These are phyloP conservation scores for Panicum hallii DNA, from an alignment of 202 grass and related monocot species.

Conservation along the genomic window DNA sequence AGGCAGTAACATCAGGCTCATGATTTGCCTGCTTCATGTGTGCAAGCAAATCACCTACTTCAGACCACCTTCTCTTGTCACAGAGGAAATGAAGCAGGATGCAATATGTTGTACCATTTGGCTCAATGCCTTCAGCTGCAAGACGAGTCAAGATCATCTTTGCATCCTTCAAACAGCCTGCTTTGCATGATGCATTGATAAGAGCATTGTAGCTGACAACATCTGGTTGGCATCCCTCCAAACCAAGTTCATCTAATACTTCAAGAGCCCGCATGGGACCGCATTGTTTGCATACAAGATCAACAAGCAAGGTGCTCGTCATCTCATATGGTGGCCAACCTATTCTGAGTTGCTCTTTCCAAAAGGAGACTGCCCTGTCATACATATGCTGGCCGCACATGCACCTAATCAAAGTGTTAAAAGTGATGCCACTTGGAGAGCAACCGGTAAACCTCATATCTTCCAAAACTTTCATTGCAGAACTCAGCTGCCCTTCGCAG, in stretches of 20 bases:
- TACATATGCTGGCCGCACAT: slow-evolving; percentile 62
- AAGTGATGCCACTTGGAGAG: slow-evolving; percentile 67
- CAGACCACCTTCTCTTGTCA: slow-evolving; percentile 61
- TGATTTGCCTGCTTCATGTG: slow-evolving; percentile 58
- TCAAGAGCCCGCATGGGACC: slow-evolving; percentile 56
- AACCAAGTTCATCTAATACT: slow-evolving; percentile 65
- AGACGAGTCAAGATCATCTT: slow-evolving; percentile 55
- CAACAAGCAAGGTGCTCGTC: slow-evolving; percentile 71
- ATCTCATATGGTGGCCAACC: slow-evolving; percentile 73
- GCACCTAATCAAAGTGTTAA: slow-evolving; percentile 82
- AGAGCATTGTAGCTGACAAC: slow-evolving; percentile 75
- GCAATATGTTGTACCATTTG: slow-evolving; percentile 74
- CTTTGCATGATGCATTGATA: slow-evolving; percentile 70
- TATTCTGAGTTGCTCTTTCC: slow-evolving; percentile 68
- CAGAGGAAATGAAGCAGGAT: slow-evolving; percentile 78
- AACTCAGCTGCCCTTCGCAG: slow-evolving; percentile 51
- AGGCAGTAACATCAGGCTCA: slow-evolving; percentile 68
- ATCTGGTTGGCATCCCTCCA: slow-evolving; percentile 71
- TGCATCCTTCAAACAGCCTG: slow-evolving; percentile 58
- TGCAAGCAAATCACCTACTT: slow-evolving; percentile 60
- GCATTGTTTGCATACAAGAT: slow-evolving; percentile 67
- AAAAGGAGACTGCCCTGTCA: slow-evolving; percentile 63
- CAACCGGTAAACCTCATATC: slow-evolving; percentile 67
- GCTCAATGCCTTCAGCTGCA: slow-evolving; percentile 56
- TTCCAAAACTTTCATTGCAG: slow-evolving; percentile 54